Evolutionary conservation across 768 basidiomycete genomes (phyloP).

Genomic region (Lactarius sanguifluus): DNA sequence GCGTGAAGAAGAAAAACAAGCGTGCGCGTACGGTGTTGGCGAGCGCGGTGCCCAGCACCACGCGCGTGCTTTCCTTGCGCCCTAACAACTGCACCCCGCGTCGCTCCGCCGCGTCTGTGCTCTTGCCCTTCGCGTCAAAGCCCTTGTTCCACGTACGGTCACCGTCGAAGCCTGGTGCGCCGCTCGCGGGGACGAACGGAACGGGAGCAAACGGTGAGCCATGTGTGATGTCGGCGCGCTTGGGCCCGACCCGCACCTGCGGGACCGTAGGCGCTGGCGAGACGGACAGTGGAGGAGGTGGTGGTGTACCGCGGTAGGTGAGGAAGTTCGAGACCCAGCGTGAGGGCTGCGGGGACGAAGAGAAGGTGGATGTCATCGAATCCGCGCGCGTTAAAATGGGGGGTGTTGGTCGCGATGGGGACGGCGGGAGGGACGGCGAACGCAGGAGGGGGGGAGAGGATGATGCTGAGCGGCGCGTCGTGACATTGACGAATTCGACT

Average conservation of each 20-base stretch:
- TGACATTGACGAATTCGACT: conserved; percentile 9
- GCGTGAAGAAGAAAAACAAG: conserved; percentile 1
- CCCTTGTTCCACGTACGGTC: conserved; percentile 70
- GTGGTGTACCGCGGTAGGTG: conserved; percentile 32
- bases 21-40: conserved; percentile 55
- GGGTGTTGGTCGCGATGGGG: conserved; percentile 37
- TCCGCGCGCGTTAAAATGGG: conserved; percentile 40
- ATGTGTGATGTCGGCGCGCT: conserved; percentile 38
- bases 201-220: conserved; percentile 52
- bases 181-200: conserved; percentile 47
- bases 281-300: not conserved
- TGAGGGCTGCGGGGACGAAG: conserved; percentile 48
- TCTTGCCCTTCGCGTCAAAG: conserved; percentile 41
- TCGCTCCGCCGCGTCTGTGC: conserved; percentile 33
- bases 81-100: conserved; percentile 54
- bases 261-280: conserved; percentile 13
- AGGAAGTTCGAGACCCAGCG: conserved; percentile 52
- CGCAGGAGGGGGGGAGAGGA: conserved; percentile 27
- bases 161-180: conserved; percentile 79
- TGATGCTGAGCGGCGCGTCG: conserved; percentile 21
- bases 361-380: conserved; percentile 38
- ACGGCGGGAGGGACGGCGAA: conserved; percentile 36
- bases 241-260: conserved; percentile 7
- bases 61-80: conserved; percentile 52
- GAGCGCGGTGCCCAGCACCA: conserved; percentile 51